phyloP scores from a whole-genome alignment of 2,329 filamentous ascomycete species.

The Ramularia endophylla region DNA sequence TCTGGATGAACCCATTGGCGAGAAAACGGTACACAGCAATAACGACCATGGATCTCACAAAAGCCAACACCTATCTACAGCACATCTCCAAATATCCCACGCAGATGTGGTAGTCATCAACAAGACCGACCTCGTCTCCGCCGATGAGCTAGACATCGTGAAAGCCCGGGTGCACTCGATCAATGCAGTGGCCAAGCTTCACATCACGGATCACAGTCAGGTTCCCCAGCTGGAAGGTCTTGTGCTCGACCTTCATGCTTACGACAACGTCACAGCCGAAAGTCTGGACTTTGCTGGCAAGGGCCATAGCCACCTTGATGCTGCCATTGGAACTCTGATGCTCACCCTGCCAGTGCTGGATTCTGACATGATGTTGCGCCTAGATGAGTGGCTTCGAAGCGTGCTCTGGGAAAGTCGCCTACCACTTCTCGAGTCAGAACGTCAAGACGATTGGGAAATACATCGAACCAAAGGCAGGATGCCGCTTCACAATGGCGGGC shows the following conservation, averaged over 20 bases:
- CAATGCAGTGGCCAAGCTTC: constrained; percentile 80
- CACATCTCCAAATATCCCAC: constrained; percentile 93
- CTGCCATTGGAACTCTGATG: constrained; percentile 78
- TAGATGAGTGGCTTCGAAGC: constrained; percentile 78
- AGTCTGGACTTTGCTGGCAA: constrained; percentile 63
- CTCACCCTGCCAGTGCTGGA: constrained; percentile 60
- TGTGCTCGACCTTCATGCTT: constrained; percentile 84
- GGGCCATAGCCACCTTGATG: constrained; percentile 86
- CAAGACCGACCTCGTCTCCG: constrained; percentile 77
- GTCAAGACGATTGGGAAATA: constrained; percentile 59
- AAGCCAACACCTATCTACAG: constrained; percentile 75
- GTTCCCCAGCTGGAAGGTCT: constrained; percentile 81
- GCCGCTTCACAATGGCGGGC: constrained; percentile 55
- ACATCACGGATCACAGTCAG: constrained; percentile 71
- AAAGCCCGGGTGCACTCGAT: constrained; percentile 70
- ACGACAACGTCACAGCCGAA: constrained; percentile 67
- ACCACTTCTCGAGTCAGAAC: constrained; percentile 5
- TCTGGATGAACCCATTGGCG: constrained; percentile 59
- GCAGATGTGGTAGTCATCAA: constrained; percentile 94
- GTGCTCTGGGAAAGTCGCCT: constrained; percentile 67
- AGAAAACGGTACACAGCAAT: constrained; percentile 25
- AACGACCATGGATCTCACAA: constrained; percentile 45
- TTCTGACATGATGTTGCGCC: constrained; percentile 50
- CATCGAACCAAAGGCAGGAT: constrained; percentile 84
- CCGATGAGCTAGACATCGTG: constrained; percentile 63